Evolutionary conservation across 2,329 filamentous ascomycete species (phyloP).

Genomic region (Alternaria sp.): DNA sequence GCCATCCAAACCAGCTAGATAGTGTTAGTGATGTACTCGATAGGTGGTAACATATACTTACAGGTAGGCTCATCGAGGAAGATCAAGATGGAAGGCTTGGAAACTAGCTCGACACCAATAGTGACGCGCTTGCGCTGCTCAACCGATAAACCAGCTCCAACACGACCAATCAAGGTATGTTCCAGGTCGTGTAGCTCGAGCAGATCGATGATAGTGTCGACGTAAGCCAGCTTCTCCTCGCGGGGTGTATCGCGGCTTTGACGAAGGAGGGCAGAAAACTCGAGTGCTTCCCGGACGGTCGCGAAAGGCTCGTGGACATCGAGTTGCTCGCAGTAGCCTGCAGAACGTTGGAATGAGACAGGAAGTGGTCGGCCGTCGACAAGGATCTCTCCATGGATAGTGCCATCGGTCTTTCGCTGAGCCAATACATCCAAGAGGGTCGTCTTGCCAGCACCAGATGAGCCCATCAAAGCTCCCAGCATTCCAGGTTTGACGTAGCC

Average conservation of each 20-base stretch:
- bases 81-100: slow-evolving; percentile 67
- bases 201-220: slow-evolving; percentile 35
- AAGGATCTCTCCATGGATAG: slow-evolving; percentile 34
- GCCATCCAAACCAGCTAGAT: slow-evolving; percentile 65
- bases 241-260: slow-evolving; percentile 26
- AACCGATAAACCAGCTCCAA: slow-evolving; percentile 40
- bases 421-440: slow-evolving; percentile 43
- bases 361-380: slow-evolving; percentile 38
- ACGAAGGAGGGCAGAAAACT: slow-evolving; percentile 40
- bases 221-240: slow-evolving; percentile 35
- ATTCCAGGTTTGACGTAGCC: slow-evolving; percentile 62
- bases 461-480: slow-evolving; percentile 52
- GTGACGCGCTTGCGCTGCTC: slow-evolving; percentile 69
- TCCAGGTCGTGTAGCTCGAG: slow-evolving; percentile 35
- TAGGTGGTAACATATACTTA: background rate
- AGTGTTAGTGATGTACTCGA: background rate
- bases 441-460: slow-evolving; percentile 44
- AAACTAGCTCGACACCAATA: slow-evolving; percentile 64
- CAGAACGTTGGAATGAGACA: slow-evolving; percentile 39
- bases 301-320: slow-evolving; percentile 38
- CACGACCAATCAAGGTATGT: slow-evolving; percentile 32
- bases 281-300: slow-evolving; percentile 39
- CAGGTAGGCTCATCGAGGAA: slow-evolving; percentile 80
- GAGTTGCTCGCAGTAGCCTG: slow-evolving; percentile 44
- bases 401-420: slow-evolving; percentile 35